Evolutionary conservation across 179 eudicot species (phyloP).

Genomic region (Silene noctiflora): DNA sequence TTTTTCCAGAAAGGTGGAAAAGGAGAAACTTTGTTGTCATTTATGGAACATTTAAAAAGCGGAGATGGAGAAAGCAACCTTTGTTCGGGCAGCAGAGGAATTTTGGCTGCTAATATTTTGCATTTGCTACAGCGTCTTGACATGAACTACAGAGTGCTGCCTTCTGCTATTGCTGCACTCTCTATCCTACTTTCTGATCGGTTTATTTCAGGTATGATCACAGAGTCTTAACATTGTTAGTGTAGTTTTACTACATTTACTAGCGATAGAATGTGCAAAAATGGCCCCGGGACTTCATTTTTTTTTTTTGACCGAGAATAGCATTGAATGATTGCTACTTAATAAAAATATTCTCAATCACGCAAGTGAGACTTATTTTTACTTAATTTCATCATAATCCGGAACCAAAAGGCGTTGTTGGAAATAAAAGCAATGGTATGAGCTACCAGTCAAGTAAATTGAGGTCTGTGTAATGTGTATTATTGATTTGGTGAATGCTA

Average conservation of each 20-base stretch:
- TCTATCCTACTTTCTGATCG: slow-evolving; percentile 53
- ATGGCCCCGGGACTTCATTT: too few species aligned
- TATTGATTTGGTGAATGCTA: slow-evolving; percentile 7
- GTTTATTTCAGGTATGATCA: slow-evolving; percentile 28
- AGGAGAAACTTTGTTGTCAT: slow-evolving; percentile 43
- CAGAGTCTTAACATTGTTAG: neutral
- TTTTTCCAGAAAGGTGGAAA: slow-evolving; percentile 24
- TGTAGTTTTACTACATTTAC: too few species aligned
- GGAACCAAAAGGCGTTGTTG: too few species aligned
- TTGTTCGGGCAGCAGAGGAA: slow-evolving; percentile 40
- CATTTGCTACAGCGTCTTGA: slow-evolving; percentile 68
- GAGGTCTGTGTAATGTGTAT: neutral
- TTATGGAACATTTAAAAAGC: slow-evolving; percentile 31
- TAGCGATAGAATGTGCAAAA: neutral
- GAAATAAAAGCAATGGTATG: neutral
- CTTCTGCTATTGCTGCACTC: slow-evolving; percentile 70
- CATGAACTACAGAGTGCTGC: slow-evolving; percentile 41
- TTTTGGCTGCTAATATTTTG: slow-evolving; percentile 50
- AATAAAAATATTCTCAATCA: too few species aligned
- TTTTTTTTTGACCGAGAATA: too few species aligned
- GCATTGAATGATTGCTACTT: too few species aligned
- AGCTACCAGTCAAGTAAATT: neutral
- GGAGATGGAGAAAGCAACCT: slow-evolving; percentile 25
- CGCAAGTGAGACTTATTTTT: too few species aligned
- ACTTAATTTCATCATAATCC: too few species aligned